Evolutionary conservation across 1,284 basidiomycete genomes (phyloP), one percentile per base, ranked within the genome.

Genomic region (Trametes polyzona): DNA sequence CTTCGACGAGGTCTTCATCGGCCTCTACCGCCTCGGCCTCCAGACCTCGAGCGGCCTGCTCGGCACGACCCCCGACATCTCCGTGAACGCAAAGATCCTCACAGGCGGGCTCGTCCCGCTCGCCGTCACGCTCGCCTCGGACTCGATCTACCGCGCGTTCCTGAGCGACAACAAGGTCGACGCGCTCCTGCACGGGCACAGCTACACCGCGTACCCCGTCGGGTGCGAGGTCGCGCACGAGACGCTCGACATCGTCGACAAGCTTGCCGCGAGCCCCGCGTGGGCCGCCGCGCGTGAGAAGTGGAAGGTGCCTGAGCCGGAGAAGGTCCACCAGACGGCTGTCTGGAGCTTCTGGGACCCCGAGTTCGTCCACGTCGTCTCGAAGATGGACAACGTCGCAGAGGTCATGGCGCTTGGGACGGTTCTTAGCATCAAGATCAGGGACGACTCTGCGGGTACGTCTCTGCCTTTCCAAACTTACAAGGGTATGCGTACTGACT

Each of bases 1-100:
- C 57, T 98, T 93, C 67, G 96, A 99, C 73, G 96, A 98, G 73
- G 96, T 99, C 6, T 98, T 98, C 71, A 87, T 91, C 14, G 96
- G 96, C 0, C 78, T 98, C 10, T 87, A 95, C 69, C 90, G 96
- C 27, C 81, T 97, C 44, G 95, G 95, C 1, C 76, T 90, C 65
- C 75, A 84, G 59, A 88, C 86, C 35, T 81, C 87, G 0, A 80
- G 81, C 0, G 75, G 84, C 2, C 71, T 94, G 12, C 81, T 97
- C 1, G 88, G 90, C 9, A 81, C 83, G 11, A 71, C 78, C 12
- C 95, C 95, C 1, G 95, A 99, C 70, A 92, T 98, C 47, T 86
- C 92, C 0, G 93, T 94, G 43, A 87, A 96, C 65, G 96, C 95
- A 36, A 99, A 99, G 73, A 91, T 96, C 60, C 80, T 99, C 21